These are phyloP conservation scores for Papiliotrema nemorosa DNA, from an alignment of 1,284 basidiomycete genomes.

Conservation along the genomic window DNA sequence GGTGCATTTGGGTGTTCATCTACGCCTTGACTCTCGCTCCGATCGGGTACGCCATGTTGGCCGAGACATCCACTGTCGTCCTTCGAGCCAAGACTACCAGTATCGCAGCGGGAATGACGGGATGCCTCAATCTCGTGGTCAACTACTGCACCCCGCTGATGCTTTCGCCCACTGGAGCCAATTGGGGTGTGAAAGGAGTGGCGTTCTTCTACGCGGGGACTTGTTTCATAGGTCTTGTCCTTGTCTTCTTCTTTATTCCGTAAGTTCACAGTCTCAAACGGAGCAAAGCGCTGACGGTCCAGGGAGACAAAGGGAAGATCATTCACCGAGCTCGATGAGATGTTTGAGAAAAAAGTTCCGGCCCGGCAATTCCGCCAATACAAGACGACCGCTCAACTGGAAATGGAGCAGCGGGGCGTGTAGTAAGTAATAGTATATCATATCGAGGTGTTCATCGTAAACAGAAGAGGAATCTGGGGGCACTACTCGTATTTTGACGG, in stretches of 20 bases:
- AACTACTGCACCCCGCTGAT: constrained; percentile 23
- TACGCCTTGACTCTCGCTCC: constrained; percentile 9
- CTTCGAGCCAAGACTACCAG: constrained; percentile 6
- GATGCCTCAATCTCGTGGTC: constrained; percentile 15
- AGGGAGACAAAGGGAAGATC: constrained; percentile 42
- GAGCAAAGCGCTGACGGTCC: background rate
- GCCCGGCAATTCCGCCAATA: constrained; percentile 15
- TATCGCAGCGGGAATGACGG: constrained; percentile 9
- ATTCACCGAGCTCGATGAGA: constrained; percentile 39
- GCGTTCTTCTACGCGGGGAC: constrained; percentile 19
- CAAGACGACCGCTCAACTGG: background rate
- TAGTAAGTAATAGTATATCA: too few species aligned
- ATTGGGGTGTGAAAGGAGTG: constrained; percentile 12
- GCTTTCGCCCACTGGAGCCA: constrained; percentile 10
- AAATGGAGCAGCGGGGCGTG: background rate
- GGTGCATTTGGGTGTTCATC: constrained; percentile 17
- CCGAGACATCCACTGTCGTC: constrained; percentile 5
- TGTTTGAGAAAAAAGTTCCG: constrained; percentile 39
- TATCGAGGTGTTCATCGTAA: too few species aligned
- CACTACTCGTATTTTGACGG: too few species aligned
- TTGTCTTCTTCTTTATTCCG: constrained; percentile 25
- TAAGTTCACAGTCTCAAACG: constrained; percentile 1
- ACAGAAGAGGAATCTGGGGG: too few species aligned
- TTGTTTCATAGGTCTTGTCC: constrained; percentile 10
- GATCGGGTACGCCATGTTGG: constrained; percentile 5